phyloP scores from a whole-genome alignment of 768 basidiomycete genomes.

The Coprinellus aureogranulatus region DNA sequence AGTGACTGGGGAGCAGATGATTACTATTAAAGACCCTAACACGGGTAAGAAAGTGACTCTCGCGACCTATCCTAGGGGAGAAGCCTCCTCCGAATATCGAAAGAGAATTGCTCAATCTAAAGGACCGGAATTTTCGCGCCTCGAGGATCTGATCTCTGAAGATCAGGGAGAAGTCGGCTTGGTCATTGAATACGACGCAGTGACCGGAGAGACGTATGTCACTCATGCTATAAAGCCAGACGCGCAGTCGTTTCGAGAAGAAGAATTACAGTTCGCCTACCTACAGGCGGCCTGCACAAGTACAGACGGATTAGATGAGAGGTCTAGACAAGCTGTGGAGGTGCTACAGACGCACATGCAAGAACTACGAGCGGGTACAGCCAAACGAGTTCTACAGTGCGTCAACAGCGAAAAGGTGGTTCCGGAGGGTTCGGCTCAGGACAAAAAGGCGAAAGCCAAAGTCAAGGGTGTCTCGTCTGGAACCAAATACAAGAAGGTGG shows the following conservation, averaged over 20 bases:
- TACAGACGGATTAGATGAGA: not conserved
- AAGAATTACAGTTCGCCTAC: not conserved
- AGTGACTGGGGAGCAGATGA: constrained; percentile 14
- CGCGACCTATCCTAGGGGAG: constrained; percentile 6
- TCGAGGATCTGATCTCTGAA: constrained; percentile 13
- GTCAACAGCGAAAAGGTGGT: not conserved
- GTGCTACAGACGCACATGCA: no score
- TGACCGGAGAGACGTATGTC: not conserved
- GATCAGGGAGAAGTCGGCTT: constrained; percentile 15
- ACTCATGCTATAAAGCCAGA: not conserved
- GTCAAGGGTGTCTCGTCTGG: constrained; percentile 1
- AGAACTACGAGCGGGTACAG: not conserved
- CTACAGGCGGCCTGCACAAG: not conserved
- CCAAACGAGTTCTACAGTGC: not conserved
- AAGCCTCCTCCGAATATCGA: not conserved
- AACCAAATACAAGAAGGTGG: constrained; percentile 32
- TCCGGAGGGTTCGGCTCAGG: not conserved
- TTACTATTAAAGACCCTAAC: constrained; percentile 27
- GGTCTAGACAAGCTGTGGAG: not conserved
- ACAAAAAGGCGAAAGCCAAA: not conserved
- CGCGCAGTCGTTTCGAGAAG: not conserved
- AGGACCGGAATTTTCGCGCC: constrained; percentile 11
- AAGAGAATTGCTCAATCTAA: not conserved
- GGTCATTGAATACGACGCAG: not conserved
- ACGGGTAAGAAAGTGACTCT: constrained; percentile 8